A percentile compares a stretch with the other conserved stretches of the same genome.
phyloP scores from a whole-genome alignment of 139 green algal species.

The Picochlorum sp. region DNA sequence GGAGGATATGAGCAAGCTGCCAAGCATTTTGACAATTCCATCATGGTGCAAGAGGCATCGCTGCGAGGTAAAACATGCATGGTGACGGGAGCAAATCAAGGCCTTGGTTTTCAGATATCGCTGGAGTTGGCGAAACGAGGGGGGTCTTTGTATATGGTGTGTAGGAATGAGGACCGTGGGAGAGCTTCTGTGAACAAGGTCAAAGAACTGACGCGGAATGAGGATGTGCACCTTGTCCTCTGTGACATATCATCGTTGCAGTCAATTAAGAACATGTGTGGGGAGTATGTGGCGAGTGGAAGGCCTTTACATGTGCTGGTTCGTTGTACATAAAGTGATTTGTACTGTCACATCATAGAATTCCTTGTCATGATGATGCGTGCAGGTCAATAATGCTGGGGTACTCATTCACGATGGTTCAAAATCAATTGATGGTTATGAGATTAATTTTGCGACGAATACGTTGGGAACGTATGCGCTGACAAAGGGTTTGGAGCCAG shows the following conservation, averaged over 20 bases:
- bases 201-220: slow-evolving; percentile 32
- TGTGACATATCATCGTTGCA: slow-evolving; percentile 54
- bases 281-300: slow-evolving; percentile 24
- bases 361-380: too few species aligned
- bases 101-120: slow-evolving; percentile 40
- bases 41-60: slow-evolving; percentile 16
- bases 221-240: slow-evolving; percentile 48
- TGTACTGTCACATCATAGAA: too few species aligned
- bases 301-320: slow-evolving; percentile 42
- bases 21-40: slow-evolving; percentile 39
- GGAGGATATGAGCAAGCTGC: slow-evolving; percentile 35
- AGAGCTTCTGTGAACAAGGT: slow-evolving; percentile 32
- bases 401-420: slow-evolving; percentile 40
- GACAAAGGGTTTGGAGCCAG: slow-evolving; percentile 39
- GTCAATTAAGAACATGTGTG: slow-evolving; percentile 30
- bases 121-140: slow-evolving; percentile 40
- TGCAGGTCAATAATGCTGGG: slow-evolving; percentile 62
- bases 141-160: slow-evolving; percentile 52
- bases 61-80: slow-evolving; percentile 40
- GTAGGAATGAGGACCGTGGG: slow-evolving; percentile 43
- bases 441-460: slow-evolving; percentile 61
- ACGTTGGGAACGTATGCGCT: slow-evolving; percentile 47
- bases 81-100: slow-evolving; percentile 59
- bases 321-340: too few species aligned
- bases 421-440: slow-evolving; percentile 39